Conservation (phyloP, 2,329 filamentous ascomycete genomes). For the Cadophora luteo-olivacea region DNA sequence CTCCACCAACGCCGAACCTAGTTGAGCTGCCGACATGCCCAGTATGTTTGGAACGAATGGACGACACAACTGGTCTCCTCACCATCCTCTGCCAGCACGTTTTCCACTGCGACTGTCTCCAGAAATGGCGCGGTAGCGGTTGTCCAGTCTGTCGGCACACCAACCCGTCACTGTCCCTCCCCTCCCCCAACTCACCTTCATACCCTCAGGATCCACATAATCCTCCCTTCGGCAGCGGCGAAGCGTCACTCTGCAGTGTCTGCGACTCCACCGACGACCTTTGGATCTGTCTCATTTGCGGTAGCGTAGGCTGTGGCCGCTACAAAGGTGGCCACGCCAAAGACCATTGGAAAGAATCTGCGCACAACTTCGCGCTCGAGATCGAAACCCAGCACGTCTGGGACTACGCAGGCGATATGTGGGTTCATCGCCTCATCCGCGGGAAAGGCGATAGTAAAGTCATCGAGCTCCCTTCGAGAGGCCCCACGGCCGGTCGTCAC, state of each 20-base stretch:
- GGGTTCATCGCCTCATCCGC: slow-evolving; percentile 94
- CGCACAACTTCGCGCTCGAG: slow-evolving; percentile 92
- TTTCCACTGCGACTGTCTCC: slow-evolving; percentile 94
- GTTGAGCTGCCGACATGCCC: slow-evolving; percentile 95
- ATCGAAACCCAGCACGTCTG: slow-evolving; percentile 93
- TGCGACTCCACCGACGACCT: slow-evolving; percentile 84
- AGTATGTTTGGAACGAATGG: slow-evolving; percentile 97
- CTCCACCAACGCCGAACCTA: slow-evolving; percentile 77
- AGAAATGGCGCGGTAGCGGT: slow-evolving; percentile 93
- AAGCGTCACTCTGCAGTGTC: slow-evolving; percentile 77
- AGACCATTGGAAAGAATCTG: slow-evolving; percentile 88
- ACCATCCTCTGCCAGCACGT: slow-evolving; percentile 98
- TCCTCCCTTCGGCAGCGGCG: slow-evolving; percentile 64
- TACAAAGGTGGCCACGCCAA: slow-evolving; percentile 96
- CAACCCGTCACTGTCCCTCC: slow-evolving; percentile 57
- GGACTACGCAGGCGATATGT: slow-evolving; percentile 96
- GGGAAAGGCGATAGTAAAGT: slow-evolving; percentile 93
- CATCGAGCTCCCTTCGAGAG: slow-evolving; percentile 74
- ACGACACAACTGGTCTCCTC: slow-evolving; percentile 92
- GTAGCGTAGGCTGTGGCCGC: slow-evolving; percentile 88
- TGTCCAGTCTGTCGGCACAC: slow-evolving; percentile 96
- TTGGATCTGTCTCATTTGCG: slow-evolving; percentile 96
- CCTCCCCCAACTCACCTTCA: slow-evolving; percentile 36
- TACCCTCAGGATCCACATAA: slow-evolving; percentile 53
- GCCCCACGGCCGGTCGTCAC: slow-evolving; percentile 39